Evolutionary conservation across 2,329 filamentous ascomycete species (phyloP), one percentile per base, ranked within the genome.

Genomic region (Ascochyta pisi): DNA sequence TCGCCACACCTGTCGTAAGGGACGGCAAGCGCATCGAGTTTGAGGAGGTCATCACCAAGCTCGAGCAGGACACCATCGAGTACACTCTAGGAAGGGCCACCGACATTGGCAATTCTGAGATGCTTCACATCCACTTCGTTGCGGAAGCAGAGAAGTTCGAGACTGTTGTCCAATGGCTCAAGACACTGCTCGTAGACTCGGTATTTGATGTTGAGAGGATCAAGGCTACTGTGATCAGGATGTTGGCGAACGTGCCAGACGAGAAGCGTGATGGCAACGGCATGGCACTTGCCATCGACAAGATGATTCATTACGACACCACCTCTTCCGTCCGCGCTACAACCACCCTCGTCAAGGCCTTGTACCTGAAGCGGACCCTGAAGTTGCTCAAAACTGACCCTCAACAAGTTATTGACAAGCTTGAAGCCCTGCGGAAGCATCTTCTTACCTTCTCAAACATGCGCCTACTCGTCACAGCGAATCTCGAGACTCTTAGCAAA

Each of bases 201-300:
- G 82, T 97, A 47, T 96, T 98, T 68, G 94, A 98, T 67, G 83
- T 88, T 3, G 90, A 61, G 19, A 78, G 86, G 58, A 76, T 89
- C 22, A 81, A 82, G 47, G 81, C 85, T 1, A 84, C 85, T 35
- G 81, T 96, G 15, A 87, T 88, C 54, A 96, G 96, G 75, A 86
- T 96, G 41, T 82, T 97, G 16, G 92, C 93, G 3, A 94, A 98
- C 66, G 89, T 99, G 16, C 95, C 95, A 0, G 92, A 97, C 70
- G 83, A 88, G 48, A 99, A 98, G 81, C 90, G 95, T 38, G 91
- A 90, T 65, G 95, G 95, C 1, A 85, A 88, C 53, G 54, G 86
- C 61, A 89, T 89, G 86, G 77, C 83, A 26, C 79, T 78, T 42
- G 81, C 84, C 1, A 84, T 87, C 6, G 81, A 95, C 65, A 84